Evolutionary conservation across 352 stramenopile genomes (phyloP).

Genomic region (Bremia lactucae): DNA sequence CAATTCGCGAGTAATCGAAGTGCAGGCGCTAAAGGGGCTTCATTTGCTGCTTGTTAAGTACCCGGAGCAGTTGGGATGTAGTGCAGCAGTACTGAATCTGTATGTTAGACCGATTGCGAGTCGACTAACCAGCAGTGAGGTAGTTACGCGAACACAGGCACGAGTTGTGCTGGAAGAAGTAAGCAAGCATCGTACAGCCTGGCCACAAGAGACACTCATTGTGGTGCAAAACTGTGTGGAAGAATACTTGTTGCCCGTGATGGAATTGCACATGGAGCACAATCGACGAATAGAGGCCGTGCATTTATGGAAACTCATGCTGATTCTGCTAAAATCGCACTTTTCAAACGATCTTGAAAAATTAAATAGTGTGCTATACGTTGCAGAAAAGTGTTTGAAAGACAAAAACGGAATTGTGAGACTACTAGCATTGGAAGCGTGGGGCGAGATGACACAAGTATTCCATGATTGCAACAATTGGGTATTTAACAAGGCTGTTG

Average conservation of each 20-base stretch:
- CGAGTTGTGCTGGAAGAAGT: conserved; percentile 40
- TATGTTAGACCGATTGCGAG: conserved; percentile 45
- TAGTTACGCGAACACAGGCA: conserved; percentile 32
- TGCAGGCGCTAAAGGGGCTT: conserved; percentile 54
- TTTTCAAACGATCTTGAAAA: conserved; percentile 31
- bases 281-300: conserved; percentile 35
- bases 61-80: conserved; percentile 22
- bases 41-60: conserved; percentile 45
- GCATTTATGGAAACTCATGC: conserved; percentile 40
- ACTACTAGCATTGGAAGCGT: conserved; percentile 42
- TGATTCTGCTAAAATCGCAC: conserved; percentile 31
- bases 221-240: conserved; percentile 29
- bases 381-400: conserved; percentile 41
- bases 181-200: conserved; percentile 19
- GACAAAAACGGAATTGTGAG: conserved; percentile 34
- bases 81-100: conserved; percentile 22
- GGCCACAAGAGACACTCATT: conserved; percentile 20
- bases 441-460: conserved; percentile 33
- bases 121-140: conserved; percentile 40
- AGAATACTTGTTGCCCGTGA: conserved; percentile 43
- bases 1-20: conserved; percentile 49
- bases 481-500: conserved; percentile 45
- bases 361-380: conserved; percentile 44
- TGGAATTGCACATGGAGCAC: conserved; percentile 41
- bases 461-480: conserved; percentile 39